phyloP scores from a whole-genome alignment of 2,329 filamentous ascomycete species.

The Eutypa lata region DNA sequence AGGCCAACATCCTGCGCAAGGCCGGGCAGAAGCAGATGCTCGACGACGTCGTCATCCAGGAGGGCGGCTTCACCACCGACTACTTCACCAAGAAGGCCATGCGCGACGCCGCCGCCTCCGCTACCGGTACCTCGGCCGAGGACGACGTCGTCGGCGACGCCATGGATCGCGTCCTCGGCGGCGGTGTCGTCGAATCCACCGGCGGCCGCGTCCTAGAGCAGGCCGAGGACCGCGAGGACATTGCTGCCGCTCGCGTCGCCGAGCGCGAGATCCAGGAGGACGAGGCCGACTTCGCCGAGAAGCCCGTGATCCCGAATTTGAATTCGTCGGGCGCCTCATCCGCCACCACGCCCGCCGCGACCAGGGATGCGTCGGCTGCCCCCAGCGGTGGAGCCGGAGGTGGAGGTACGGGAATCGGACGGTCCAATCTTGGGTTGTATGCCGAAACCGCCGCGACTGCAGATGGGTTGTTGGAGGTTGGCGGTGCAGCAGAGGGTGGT shows the following conservation, averaged over 20 bases:
- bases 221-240: slow-evolving; percentile 90
- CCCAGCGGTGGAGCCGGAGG: slow-evolving; percentile 2
- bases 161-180: slow-evolving; percentile 80
- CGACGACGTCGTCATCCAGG: slow-evolving; percentile 97
- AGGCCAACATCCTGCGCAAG: slow-evolving; percentile 95
- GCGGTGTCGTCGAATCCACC: slow-evolving; percentile 56
- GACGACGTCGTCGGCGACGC: slow-evolving; percentile 54
- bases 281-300: slow-evolving; percentile 79
- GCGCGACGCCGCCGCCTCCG: slow-evolving; percentile 59
- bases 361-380: slow-evolving; percentile 33
- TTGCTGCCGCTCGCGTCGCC: slow-evolving; percentile 79
- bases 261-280: slow-evolving; percentile 87
- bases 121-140: slow-evolving; percentile 59
- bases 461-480: too few relatives aligned
- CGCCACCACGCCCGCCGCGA: slow-evolving; percentile 42
- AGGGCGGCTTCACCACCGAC: slow-evolving; percentile 96
- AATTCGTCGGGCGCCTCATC: slow-evolving; percentile 49
- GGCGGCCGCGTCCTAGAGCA: slow-evolving; percentile 76
- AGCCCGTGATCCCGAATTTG: slow-evolving; percentile 45
- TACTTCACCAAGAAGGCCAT: slow-evolving; percentile 79
- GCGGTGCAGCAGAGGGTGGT: slow-evolving; percentile 27
- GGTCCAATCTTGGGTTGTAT: slow-evolving; percentile 36
- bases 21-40: slow-evolving; percentile 97
- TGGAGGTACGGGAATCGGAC: slow-evolving; percentile 17
- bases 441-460: slow-evolving; percentile 28